Conservation (phyloP, 2,329 filamentous ascomycete genomes). For the Nannizziopsis barbatae region DNA sequence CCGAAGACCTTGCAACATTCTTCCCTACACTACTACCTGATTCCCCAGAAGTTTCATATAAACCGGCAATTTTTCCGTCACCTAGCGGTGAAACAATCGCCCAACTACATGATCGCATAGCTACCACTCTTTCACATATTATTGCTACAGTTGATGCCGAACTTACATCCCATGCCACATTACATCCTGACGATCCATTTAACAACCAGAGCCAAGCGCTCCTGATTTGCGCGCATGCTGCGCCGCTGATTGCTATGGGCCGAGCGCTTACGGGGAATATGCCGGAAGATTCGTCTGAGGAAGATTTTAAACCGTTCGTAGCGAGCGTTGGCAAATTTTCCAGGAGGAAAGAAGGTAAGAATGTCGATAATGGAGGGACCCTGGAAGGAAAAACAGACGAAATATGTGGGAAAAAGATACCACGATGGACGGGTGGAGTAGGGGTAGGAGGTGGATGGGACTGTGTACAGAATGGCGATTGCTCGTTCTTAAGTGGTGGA, state of each 20-base stretch:
- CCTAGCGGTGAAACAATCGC: slow-evolving; percentile 66
- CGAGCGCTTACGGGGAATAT: slow-evolving; percentile 67
- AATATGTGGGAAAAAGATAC: slow-evolving; percentile 18
- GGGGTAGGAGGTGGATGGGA: slow-evolving; percentile 69
- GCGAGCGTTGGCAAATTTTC: slow-evolving; percentile 65
- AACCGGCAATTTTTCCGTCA: slow-evolving; percentile 55
- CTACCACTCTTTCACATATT: slow-evolving; percentile 56
- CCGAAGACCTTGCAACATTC: slow-evolving; percentile 50
- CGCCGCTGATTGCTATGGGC: slow-evolving; percentile 75
- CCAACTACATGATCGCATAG: slow-evolving; percentile 69
- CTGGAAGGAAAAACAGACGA: slow-evolving; percentile 14
- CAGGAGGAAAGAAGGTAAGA: slow-evolving; percentile 28
- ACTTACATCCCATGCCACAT: slow-evolving; percentile 27
- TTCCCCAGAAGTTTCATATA: slow-evolving; percentile 40
- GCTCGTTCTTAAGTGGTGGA: slow-evolving; percentile 65
- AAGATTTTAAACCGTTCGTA: slow-evolving; percentile 79
- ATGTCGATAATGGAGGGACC: slow-evolving; percentile 12
- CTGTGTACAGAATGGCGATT: slow-evolving; percentile 71
- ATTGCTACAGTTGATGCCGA: slow-evolving; percentile 59
- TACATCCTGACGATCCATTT: slow-evolving; percentile 48
- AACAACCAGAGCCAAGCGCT: slow-evolving; percentile 45
- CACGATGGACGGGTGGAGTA: slow-evolving; percentile 46
- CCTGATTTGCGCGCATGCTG: slow-evolving; percentile 80
- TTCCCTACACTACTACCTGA: slow-evolving; percentile 40
- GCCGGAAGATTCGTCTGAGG: slow-evolving; percentile 57